Percentiles rank a stretch among this genome's conserved stretches.
phyloP scores from a whole-genome alignment of 2,329 filamentous ascomycete genomes.

The Malbranchea cinnamomea region DNA sequence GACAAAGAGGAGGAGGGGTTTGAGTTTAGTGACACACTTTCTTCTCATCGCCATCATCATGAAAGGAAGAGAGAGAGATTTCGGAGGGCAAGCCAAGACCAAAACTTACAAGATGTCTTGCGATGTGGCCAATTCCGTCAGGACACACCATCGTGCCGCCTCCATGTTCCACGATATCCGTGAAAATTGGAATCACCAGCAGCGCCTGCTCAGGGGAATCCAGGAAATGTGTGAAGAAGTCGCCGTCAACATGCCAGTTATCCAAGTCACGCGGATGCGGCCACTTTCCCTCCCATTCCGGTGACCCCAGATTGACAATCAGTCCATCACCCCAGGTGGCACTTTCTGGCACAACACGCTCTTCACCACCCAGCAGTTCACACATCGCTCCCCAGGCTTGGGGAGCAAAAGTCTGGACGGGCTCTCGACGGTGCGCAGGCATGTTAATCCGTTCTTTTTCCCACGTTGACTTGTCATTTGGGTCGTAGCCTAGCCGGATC shows the following conservation, averaged over 20 bases:
- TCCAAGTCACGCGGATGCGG: slow-evolving; percentile 38
- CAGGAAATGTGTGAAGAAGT: slow-evolving; percentile 59
- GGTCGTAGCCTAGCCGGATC: slow-evolving; percentile 50
- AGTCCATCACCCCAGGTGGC: slow-evolving; percentile 51
- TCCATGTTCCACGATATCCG: slow-evolving; percentile 43
- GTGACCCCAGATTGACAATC: slow-evolving; percentile 53
- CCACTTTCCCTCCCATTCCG: slow-evolving; percentile 35
- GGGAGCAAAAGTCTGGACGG: slow-evolving; percentile 43
- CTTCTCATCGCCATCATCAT: neutral
- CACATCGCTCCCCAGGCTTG: slow-evolving; percentile 53
- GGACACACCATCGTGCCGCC: slow-evolving; percentile 53
- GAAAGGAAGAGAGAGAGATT: neutral
- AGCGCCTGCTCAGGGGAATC: slow-evolving; percentile 55
- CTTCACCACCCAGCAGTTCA: slow-evolving; percentile 50
- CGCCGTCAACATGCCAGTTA: slow-evolving; percentile 55
- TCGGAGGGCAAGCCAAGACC: neutral
- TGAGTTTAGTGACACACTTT: neutral
- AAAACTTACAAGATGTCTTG: slow-evolving; percentile 34
- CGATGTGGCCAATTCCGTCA: slow-evolving; percentile 41
- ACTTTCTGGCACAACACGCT: slow-evolving; percentile 33
- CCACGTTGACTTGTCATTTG: slow-evolving; percentile 51
- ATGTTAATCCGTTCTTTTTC: slow-evolving; percentile 47
- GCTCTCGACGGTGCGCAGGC: slow-evolving; percentile 43
- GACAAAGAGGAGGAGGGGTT: neutral
- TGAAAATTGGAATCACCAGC: slow-evolving; percentile 53